Conservation (phyloP, 2,329 filamentous ascomycete species). For the Rhinocladiella mackenziei region DNA sequence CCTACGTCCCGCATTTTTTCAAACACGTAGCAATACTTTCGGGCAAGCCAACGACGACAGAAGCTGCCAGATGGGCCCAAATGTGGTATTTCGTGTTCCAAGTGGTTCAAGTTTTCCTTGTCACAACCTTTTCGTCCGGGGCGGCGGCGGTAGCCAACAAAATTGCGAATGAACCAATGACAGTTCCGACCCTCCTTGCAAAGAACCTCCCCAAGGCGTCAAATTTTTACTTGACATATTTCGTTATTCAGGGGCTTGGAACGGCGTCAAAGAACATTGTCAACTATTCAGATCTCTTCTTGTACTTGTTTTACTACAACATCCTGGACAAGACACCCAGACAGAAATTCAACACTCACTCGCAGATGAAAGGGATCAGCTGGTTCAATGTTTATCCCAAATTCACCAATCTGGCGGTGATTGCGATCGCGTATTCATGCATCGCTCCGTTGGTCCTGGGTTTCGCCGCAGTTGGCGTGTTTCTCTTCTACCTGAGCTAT, state of each 20-base stretch:
- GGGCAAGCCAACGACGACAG: conserved; percentile 73
- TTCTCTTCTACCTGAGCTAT: conserved; percentile 79
- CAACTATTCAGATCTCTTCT: conserved; percentile 49
- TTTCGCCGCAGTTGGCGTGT: conserved; percentile 75
- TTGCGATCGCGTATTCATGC: conserved; percentile 79
- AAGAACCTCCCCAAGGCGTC: conserved; percentile 76
- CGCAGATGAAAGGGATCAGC: conserved; percentile 66
- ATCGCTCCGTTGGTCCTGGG: conserved; percentile 81
- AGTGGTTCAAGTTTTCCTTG: conserved; percentile 84
- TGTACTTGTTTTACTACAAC: conserved; percentile 36
- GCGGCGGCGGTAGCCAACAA: conserved; percentile 66
- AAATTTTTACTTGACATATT: conserved; percentile 95
- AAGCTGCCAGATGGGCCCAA: conserved; percentile 83
- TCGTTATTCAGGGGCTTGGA: conserved; percentile 80
- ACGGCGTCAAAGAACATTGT: conserved; percentile 47
- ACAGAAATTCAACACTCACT: conserved; percentile 71
- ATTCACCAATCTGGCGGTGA: conserved; percentile 80
- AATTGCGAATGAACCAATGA: conserved; percentile 62
- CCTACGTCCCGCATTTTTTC: conserved; percentile 83
- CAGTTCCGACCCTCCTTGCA: conserved; percentile 64
- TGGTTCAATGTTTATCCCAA: conserved; percentile 82
- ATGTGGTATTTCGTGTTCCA: conserved; percentile 72
- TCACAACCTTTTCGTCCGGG: conserved; percentile 71
- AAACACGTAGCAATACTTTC: conserved; percentile 74
- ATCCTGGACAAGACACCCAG: conserved; percentile 59